A percentile compares a stretch with the other conserved stretches of the same genome.
phyloP scores from a whole-genome alignment of 305 asterid species.

The Solanum hybrid region DNA sequence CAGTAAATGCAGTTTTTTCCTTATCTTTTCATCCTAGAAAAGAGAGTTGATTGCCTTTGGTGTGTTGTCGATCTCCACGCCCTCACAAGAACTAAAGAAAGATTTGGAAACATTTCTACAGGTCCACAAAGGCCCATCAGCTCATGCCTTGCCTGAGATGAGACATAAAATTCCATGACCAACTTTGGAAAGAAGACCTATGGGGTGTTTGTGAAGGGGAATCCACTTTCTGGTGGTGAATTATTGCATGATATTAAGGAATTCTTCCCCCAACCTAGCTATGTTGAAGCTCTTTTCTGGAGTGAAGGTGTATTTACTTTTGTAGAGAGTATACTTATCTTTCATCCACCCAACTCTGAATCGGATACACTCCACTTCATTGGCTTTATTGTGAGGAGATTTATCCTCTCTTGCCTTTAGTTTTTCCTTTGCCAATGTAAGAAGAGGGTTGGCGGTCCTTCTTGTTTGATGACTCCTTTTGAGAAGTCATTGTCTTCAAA shows the following conservation, averaged over 20 bases:
- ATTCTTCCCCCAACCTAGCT: background rate
- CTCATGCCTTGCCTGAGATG: background rate
- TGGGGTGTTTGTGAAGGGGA: background rate
- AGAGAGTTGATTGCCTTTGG: background rate
- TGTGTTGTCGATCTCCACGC: background rate
- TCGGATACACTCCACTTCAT: too few species aligned
- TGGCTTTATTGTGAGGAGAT: background rate
- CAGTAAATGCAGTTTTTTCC: background rate
- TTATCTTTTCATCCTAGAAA: background rate
- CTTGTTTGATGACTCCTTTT: background rate
- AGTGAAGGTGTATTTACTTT: background rate
- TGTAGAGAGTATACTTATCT: background rate
- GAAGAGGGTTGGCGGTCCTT: background rate
- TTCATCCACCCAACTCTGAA: background rate
- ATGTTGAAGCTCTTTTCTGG: background rate
- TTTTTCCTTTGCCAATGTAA: background rate
- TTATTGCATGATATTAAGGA: too few species aligned
- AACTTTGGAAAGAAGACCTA: background rate
- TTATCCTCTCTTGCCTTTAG: background rate
- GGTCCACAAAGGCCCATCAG: background rate
- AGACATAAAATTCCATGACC: background rate
- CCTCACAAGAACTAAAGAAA: background rate
- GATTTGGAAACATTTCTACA: too few species aligned
- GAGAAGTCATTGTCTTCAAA: background rate
- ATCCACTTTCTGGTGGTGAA: background rate